Evolutionary conservation across 345 rosid genomes (phyloP), one percentile per base, ranked within the genome.

Genomic region (Laguncularia racemosa): DNA sequence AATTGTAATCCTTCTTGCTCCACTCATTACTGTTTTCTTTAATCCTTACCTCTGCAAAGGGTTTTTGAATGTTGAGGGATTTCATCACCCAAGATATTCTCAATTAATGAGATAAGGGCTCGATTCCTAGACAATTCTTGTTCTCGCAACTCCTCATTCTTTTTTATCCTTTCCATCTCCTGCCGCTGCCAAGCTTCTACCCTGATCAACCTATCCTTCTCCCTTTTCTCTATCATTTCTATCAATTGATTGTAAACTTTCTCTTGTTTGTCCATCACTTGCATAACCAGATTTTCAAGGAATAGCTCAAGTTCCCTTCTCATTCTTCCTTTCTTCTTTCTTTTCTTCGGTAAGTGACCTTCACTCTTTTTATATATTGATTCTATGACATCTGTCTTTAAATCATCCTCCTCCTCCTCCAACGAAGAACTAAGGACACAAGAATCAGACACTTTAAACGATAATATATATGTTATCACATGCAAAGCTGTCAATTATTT

Each of bases 101-200:
- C 68, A 64, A 91, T 82, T 47, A 80, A 71, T 16, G 95, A 73
- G 64, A 91, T 84, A 68, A 91, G 78, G 44, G 88, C 74, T 4
- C 70, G 48, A 69, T 67, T 84, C 18, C 82, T 85, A 53, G 82
- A 61, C 26, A 65, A 79, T 65, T 77, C 95, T 67, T 78, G 84
- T 26, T 44, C 71, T 54, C 86, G 72, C 14, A 69, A 67, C 67
- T 82, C 86, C 57, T 77, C 84, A 1, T 76, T 83, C 68, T 80
- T 76, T 75, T 59, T 76, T 46, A 66, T 74, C 73, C 88, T 82
- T 67, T 85, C 89, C 56, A 56, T 70, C 63, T 76, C 89, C 63
- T 70, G 84, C 67, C 50, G 81, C 70, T 70, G 84, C 97, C 97
- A 91, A 38, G 82, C 88, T 73, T 88, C 95, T 70, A 88, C 97